Conservation (phyloP, 306 rosid genomes). For the Rubus parviflorus region DNA sequence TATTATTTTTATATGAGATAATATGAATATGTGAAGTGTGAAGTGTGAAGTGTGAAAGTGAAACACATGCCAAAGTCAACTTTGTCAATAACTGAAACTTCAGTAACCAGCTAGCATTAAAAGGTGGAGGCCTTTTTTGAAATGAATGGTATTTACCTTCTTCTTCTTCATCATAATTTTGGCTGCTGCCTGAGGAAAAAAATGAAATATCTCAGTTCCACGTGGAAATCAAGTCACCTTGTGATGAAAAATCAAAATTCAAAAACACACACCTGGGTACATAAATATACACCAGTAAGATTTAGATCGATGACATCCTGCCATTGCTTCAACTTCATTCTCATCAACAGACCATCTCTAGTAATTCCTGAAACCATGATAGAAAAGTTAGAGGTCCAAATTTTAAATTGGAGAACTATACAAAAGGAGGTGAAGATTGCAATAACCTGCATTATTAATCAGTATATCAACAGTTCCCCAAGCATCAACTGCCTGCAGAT, state of each 20-base stretch:
- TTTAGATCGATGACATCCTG: constrained; percentile 92
- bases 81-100: not conserved
- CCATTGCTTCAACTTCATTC: constrained; percentile 95
- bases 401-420: not conserved
- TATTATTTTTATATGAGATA: not conserved
- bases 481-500: constrained; percentile 77
- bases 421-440: constrained; percentile 19
- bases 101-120: not conserved
- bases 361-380: constrained; percentile 70
- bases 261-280: constrained; percentile 64
- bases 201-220: constrained; percentile 29
- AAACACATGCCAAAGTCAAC: not conserved
- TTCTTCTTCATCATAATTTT: constrained; percentile 93
- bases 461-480: constrained; percentile 97
- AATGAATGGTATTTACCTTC: constrained; percentile 53
- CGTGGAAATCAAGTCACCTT: constrained; percentile 15
- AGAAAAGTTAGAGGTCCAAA: constrained; percentile 20
- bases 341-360: constrained; percentile 88
- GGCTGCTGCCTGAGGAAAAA: constrained; percentile 71
- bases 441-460: constrained; percentile 84
- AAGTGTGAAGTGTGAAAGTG: not conserved
- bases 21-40: not conserved
- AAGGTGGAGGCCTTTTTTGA: not conserved
- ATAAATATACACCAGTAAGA: constrained; percentile 91
- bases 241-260: constrained; percentile 11